Evolutionary conservation across 768 basidiomycete genomes (phyloP), one percentile per base, ranked within the genome.

Genomic region (Russula vinacea): DNA sequence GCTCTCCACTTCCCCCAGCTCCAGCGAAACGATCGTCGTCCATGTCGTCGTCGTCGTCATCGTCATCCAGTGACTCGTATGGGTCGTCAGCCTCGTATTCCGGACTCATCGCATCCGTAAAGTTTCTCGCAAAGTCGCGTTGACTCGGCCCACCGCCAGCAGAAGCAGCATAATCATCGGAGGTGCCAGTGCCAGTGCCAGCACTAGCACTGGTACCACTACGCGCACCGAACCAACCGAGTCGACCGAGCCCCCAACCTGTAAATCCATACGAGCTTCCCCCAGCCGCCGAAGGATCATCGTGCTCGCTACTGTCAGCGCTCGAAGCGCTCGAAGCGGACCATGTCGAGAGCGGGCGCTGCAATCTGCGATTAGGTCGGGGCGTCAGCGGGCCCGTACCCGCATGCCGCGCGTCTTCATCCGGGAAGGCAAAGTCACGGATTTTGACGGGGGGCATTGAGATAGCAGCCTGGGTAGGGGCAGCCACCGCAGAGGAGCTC

Each of bases 41-140:
- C 35, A 35, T 1, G 1, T 70, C 73, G 1, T 63, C 69, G 10
- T 70, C 71, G 3, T 70, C 73, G 5, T 71, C 67, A 1, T 68
- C 70, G 2, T 62, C 67, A 37, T 65, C 72, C 26, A 66, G 61
- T 39, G 67, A 65, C n/a, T 69, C 72, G 17, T 68, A 68, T 26
- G 66, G 60, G 26, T 64, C 66, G 0, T 60, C 62, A 6, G 68
- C 68, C 19, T 74, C 76, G 17, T 72, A 76, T 14, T 70, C 74
- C 1, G 67, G 65, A 33, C 59, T 72, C 74, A 33, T 70, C 67
- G 11, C 73, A 72, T 58, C 64, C 58, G 58, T 72, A 63, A 85
- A 84, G 67, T 84, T 84, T 49, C 79, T 74, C 45, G 76, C 77
- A 60, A 84, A 73, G 66, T 84, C 83, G 0, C 70, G 75, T 42